Conservation (phyloP, 1,284 basidiomycete species). For the Rhodotorula sp. region DNA sequence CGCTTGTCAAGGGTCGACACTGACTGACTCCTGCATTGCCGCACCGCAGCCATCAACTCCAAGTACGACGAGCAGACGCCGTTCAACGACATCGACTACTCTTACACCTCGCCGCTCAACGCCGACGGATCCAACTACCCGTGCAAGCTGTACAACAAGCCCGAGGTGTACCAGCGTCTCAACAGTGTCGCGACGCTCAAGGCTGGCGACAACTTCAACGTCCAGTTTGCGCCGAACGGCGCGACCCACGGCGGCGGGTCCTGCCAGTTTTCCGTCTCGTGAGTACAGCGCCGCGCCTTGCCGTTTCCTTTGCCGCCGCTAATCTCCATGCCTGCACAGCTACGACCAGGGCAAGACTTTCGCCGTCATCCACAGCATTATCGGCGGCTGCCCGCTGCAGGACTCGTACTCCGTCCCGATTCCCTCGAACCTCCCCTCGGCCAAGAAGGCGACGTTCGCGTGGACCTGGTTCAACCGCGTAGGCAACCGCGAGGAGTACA, state of each 20-base stretch:
- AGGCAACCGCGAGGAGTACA: conserved; percentile 19
- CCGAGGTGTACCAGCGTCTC: conserved; percentile 44
- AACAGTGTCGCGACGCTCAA: conserved; percentile 47
- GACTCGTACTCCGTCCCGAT: conserved; percentile 48
- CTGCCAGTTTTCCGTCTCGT: conserved; percentile 50
- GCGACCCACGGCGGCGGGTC: conserved; percentile 53
- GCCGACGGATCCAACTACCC: conserved; percentile 50
- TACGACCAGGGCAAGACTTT: conserved; percentile 54
- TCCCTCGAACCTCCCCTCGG: conserved; percentile 49
- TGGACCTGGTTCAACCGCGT: conserved; percentile 55
- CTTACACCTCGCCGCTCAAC: conserved; percentile 50
- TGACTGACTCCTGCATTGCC: background rate
- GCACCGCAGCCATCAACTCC: conserved; percentile 25
- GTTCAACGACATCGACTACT: conserved; percentile 51
- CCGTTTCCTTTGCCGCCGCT: no score
- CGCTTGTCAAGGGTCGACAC: background rate
- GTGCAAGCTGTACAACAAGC: conserved; percentile 53
- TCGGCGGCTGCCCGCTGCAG: conserved; percentile 52
- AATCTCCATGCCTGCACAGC: background rate
- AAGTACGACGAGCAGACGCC: conserved; percentile 40
- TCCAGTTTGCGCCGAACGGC: conserved; percentile 44
- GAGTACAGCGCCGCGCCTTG: no score
- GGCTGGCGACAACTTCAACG: conserved; percentile 46
- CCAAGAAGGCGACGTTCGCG: conserved; percentile 51
- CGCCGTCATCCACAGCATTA: conserved; percentile 51